phyloP scores from a whole-genome alignment of 208 protist genomes.

The Novymonas esmeraldas region DNA sequence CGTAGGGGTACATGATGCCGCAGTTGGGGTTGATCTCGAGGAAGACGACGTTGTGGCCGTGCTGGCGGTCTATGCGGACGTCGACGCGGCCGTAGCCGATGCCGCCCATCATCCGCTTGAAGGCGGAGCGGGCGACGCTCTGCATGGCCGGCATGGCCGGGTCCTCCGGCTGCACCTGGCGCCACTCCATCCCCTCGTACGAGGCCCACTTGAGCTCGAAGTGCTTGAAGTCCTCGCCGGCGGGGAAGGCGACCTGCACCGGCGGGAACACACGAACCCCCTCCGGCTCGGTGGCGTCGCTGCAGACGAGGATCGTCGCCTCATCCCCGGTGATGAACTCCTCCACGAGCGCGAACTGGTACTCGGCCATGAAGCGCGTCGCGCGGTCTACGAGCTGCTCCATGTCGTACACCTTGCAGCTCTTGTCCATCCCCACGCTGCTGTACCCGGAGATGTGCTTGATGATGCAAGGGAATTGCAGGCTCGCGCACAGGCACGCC shows the following conservation, averaged over 20 bases:
- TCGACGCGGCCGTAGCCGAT: constrained; percentile 89
- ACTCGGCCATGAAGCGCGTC: constrained; percentile 70
- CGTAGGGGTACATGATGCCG: constrained; percentile 90
- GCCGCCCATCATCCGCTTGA: constrained; percentile 90
- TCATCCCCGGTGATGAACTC: constrained; percentile 91
- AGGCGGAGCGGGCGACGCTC: constrained; percentile 67
- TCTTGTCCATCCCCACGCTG: constrained; percentile 90
- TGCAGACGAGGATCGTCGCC: constrained; percentile 83
- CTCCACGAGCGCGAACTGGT: constrained; percentile 86
- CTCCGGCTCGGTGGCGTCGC: constrained; percentile 63
- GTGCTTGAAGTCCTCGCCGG: constrained; percentile 91
- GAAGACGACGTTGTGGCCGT: constrained; percentile 67
- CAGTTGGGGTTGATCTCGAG: constrained; percentile 94
- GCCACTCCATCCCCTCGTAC: constrained; percentile 91
- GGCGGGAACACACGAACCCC: constrained; percentile 85
- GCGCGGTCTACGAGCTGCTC: constrained; percentile 55
- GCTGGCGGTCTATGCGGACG: constrained; percentile 76
- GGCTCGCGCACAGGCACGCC: constrained; percentile 30
- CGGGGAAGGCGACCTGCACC: constrained; percentile 78
- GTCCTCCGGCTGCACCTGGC: constrained; percentile 57
- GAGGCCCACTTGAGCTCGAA: constrained; percentile 91
- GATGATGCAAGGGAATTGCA: constrained; percentile 84
- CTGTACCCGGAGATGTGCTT: constrained; percentile 93
- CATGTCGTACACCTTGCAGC: constrained; percentile 80
- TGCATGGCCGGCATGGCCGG: constrained; percentile 72